Percentiles rank a stretch among this genome's conserved stretches.
These are phyloP conservation scores for Albatrellus sp. DNA, from an alignment of 1,284 basidiomycete species.

Conservation along the genomic window DNA sequence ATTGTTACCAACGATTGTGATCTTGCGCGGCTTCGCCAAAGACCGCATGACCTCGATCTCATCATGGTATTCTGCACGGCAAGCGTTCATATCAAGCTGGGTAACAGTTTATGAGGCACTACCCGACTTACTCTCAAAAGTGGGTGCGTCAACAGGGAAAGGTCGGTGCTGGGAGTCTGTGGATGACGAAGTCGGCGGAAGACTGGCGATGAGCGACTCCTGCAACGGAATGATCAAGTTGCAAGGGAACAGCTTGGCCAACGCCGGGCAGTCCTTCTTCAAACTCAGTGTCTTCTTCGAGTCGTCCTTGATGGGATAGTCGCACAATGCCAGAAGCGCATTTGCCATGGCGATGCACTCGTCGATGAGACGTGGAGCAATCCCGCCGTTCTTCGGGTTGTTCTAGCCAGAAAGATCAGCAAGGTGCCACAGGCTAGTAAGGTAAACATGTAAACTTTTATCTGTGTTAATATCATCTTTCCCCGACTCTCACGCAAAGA, in stretches of 20 bases:
- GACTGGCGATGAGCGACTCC: slow-evolving; percentile 81
- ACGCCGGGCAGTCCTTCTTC: slow-evolving; percentile 49
- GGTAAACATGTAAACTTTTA: slow-evolving; percentile 37
- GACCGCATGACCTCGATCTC: slow-evolving; percentile 90
- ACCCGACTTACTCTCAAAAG: slow-evolving; percentile 51
- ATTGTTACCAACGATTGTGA: slow-evolving; percentile 77
- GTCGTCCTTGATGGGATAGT: slow-evolving; percentile 39
- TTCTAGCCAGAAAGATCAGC: slow-evolving; percentile 17
- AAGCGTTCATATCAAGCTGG: background rate
- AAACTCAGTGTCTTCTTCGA: slow-evolving; percentile 42
- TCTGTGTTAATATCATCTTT: slow-evolving; percentile 46
- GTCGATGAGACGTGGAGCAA: slow-evolving; percentile 36
- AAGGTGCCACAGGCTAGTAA: background rate
- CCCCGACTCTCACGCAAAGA: slow-evolving; percentile 51
- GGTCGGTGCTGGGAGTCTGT: slow-evolving; percentile 63
- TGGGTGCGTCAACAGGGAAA: slow-evolving; percentile 71
- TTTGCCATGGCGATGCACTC: slow-evolving; percentile 52
- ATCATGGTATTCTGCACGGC: slow-evolving; percentile 56
- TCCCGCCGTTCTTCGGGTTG: slow-evolving; percentile 25
- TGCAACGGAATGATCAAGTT: slow-evolving; percentile 84
- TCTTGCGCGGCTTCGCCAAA: slow-evolving; percentile 85
- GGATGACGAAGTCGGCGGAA: slow-evolving; percentile 61
- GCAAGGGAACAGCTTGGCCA: slow-evolving; percentile 49
- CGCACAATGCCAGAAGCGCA: slow-evolving; percentile 58
- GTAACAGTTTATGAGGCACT: background rate